Conservation (phyloP, 148 eudicot genomes). For the Rhododendron williamsianum region DNA sequence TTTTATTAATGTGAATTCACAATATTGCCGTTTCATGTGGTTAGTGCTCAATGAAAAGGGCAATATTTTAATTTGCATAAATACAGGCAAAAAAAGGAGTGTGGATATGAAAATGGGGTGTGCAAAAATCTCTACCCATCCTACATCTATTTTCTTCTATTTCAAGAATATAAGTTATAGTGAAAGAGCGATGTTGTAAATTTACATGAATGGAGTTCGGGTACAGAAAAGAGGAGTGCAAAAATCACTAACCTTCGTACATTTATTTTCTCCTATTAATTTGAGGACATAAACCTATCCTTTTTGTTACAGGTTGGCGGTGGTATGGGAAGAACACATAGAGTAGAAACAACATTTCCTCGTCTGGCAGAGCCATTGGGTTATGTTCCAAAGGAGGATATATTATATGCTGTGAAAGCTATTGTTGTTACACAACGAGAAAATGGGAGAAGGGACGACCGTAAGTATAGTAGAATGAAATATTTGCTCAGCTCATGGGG, state of each 20-base stretch:
- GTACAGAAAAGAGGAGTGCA: background rate
- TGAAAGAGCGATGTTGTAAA: background rate
- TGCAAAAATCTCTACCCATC: background rate
- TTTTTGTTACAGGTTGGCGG: constrained; percentile 79
- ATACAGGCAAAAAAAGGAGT: background rate
- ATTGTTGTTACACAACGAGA: constrained; percentile 95
- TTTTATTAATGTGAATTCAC: background rate
- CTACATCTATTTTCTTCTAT: background rate
- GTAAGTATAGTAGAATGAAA: constrained; percentile 92
- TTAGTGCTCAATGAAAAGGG: background rate
- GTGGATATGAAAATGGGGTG: background rate
- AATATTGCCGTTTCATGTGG: background rate
- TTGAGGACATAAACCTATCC: background rate
- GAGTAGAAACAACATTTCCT: constrained; percentile 79
- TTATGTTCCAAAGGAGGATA: constrained; percentile 94
- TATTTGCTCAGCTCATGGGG: constrained; percentile 96
- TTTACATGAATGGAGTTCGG: background rate
- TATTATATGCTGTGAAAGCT: constrained; percentile 92
- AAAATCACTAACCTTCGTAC: background rate
- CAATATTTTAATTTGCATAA: background rate
- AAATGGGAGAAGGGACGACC: constrained; percentile 97
- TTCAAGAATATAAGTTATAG: background rate
- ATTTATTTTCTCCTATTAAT: background rate
- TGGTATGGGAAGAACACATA: constrained; percentile 99
- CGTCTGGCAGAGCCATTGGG: constrained; percentile 95